These are phyloP conservation scores for Chaetomium tenue DNA, from an alignment of 495 filamentous ascomycete genomes.

Conservation along the genomic window DNA sequence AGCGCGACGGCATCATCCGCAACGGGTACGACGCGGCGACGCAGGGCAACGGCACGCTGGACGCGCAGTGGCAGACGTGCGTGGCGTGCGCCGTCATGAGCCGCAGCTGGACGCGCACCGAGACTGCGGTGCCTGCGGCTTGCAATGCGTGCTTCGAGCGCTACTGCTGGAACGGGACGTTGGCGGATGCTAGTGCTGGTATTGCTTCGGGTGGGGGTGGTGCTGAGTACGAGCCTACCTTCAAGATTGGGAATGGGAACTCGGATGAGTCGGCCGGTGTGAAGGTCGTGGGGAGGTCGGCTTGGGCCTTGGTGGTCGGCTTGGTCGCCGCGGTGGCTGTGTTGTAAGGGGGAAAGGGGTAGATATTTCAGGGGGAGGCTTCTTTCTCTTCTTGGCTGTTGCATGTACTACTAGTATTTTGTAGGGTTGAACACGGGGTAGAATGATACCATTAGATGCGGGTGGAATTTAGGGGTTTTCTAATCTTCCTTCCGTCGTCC, in stretches of 20 bases:
- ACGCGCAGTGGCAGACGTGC: slow-evolving; percentile 71
- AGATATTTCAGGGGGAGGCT: background rate
- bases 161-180: slow-evolving; percentile 87
- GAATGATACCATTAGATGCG: background rate
- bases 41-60: slow-evolving; percentile 71
- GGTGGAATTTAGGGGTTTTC: background rate
- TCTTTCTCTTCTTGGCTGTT: background rate
- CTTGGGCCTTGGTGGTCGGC: slow-evolving; percentile 17
- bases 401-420: background rate
- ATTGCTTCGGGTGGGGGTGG: slow-evolving; percentile 2
- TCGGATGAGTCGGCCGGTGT: slow-evolving; percentile 8
- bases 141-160: slow-evolving; percentile 72
- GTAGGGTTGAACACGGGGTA: background rate
- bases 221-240: slow-evolving; percentile 36
- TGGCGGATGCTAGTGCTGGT: slow-evolving; percentile 41
- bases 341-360: background rate
- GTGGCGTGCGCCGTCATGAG: slow-evolving; percentile 87
- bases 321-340: slow-evolving; percentile 11
- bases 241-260: slow-evolving; percentile 30
- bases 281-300: slow-evolving; percentile 3
- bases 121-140: slow-evolving; percentile 58
- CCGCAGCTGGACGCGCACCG: slow-evolving; percentile 67
- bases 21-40: slow-evolving; percentile 86
- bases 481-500: background rate
- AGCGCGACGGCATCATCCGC: slow-evolving; percentile 73